Base-by-base conservation (phyloP, 768 basidiomycete genomes). In the Phlebiopsis gigantea region DNA sequence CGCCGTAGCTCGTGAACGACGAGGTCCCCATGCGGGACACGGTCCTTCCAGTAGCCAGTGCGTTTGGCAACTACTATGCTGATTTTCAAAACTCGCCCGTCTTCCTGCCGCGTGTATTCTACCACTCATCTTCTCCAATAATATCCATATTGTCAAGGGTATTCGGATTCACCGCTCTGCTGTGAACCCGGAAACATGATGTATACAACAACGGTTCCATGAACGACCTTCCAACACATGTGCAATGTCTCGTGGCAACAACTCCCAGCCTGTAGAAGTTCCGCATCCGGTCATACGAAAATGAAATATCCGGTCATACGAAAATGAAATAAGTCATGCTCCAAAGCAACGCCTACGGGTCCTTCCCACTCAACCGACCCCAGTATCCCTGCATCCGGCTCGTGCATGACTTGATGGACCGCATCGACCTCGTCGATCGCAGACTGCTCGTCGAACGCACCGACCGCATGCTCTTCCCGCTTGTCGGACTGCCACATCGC, bases 361-460 rank as follows among this genome's bases (percentile, higher is more conserved):
- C 63, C 28, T 55, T 60, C 7, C 58, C 57, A 29, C 49, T 61
- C 41, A 63, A 34, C 47, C 63, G 59, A 43, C 63, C 58, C 63
- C 65, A 61, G 29, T 68, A 65, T 24, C 58, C 61, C 46, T 68
- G 69, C 57, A 72, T 46, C 49, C 69, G 66, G 50, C 67, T 69
- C 53, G 62, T 62, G 59, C 62, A 62, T 46, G 66, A 69, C 15
- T 66, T 57, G n/a, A 62, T 45, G 15, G 67, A 68, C 43, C 63
- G 63, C 30, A 68, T 46, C 53, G 65, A 66, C 48, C 19, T 49
- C 51, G 30, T 62, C 44, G 65, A 66, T 6, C 65, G 64, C 30
- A 68, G 41, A 53, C 67, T 68, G 53, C 24, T 45, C 46, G 25
- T 60, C 30, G 67, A 68, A 57, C 55, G 63, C n/a, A 61, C 61